Conservation (phyloP, 441 rosid genomes). For the Hura crepitans region DNA sequence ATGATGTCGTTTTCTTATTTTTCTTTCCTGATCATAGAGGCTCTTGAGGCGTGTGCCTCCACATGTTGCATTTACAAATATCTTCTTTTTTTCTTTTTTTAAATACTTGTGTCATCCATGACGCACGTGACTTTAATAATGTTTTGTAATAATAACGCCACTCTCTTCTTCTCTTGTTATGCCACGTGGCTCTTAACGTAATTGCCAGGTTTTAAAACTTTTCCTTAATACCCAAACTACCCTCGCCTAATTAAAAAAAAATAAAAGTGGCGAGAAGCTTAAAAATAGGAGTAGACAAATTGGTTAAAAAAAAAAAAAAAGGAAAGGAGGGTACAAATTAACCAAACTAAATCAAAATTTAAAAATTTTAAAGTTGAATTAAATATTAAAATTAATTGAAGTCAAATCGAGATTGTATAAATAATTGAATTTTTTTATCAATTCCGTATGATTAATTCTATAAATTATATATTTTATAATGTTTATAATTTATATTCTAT, state of each 20-base stretch:
- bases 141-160: background rate
- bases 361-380: too few relatives aligned
- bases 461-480: too few relatives aligned
- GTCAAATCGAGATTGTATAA: too few relatives aligned
- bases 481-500: too few relatives aligned
- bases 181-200: background rate
- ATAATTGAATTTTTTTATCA: too few relatives aligned
- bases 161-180: background rate
- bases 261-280: background rate
- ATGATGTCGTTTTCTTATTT: background rate
- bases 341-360: too few relatives aligned
- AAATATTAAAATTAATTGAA: too few relatives aligned
- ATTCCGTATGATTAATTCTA: too few relatives aligned
- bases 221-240: background rate
- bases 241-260: background rate
- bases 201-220: background rate
- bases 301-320: too few relatives aligned
- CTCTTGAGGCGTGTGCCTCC: background rate
- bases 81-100: too few relatives aligned
- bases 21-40: background rate
- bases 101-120: background rate
- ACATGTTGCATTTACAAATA: background rate
- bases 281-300: too few relatives aligned
- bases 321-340: too few relatives aligned
- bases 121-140: conserved; percentile 19